phyloP scores from a whole-genome alignment of 176 grass and related monocot genomes.

The Poa annua region DNA sequence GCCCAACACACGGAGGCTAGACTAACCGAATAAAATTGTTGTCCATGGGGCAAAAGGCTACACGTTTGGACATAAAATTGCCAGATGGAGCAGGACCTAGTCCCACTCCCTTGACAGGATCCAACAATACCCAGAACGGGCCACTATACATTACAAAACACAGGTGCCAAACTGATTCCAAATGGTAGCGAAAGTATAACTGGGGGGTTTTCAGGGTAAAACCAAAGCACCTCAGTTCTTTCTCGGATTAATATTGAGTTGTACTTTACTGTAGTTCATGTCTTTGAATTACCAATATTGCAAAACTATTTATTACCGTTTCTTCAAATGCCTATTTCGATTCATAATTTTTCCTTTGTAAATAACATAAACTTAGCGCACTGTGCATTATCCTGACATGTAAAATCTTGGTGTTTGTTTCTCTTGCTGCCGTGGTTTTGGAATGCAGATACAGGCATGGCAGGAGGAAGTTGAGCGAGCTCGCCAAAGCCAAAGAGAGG shows the following conservation, averaged over 20 bases:
- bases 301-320: neutral
- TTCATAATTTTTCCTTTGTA: constrained; percentile 22
- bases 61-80: neutral
- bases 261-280: neutral
- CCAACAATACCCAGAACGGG: neutral
- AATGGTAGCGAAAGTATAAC: neutral
- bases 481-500: constrained; percentile 92
- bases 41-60: neutral
- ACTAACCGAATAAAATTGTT: neutral
- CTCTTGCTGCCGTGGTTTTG: constrained; percentile 41
- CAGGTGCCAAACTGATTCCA: neutral
- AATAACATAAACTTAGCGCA: neutral
- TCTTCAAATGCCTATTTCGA: neutral
- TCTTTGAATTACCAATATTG: constrained; percentile 16
- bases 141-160: neutral
- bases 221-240: constrained; percentile 35
- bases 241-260: constrained; percentile 5
- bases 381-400: constrained; percentile 5
- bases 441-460: constrained; percentile 89
- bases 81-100: neutral
- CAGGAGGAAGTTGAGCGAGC: constrained; percentile 95
- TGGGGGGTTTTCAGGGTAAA: constrained; percentile 66
- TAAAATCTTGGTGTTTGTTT: constrained; percentile 16
- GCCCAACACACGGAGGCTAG: neutral
- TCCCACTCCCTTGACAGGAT: neutral